A percentile compares a stretch with the other conserved stretches of the same genome.
These are phyloP conservation scores for Besnoitia besnoiti DNA, from an alignment of 169 alveolate genomes.

Conservation along the genomic window DNA sequence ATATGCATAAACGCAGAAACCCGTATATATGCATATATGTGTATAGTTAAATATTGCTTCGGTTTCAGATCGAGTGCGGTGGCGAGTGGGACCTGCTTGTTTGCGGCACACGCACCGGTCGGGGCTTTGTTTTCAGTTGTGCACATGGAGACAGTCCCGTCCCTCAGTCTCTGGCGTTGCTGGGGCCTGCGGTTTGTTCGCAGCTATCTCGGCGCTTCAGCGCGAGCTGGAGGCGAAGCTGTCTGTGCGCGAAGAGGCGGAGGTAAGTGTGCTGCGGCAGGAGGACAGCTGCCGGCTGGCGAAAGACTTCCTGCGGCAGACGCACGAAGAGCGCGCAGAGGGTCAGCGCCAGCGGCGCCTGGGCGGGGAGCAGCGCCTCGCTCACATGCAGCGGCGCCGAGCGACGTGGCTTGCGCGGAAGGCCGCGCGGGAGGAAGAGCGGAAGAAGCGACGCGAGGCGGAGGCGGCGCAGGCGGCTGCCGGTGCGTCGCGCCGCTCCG, in stretches of 20 bases:
- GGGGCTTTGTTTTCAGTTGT: too few relatives aligned
- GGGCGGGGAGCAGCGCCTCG: slow-evolving; percentile 45
- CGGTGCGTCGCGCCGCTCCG: not conserved
- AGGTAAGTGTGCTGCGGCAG: not conserved
- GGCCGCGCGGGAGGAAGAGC: slow-evolving; percentile 1
- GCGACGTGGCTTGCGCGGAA: not conserved
- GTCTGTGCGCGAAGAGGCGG: not conserved
- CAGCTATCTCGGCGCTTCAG: slow-evolving; percentile 10
- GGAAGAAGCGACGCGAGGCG: not conserved
- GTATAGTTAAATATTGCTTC: too few relatives aligned
- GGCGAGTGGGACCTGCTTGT: too few relatives aligned
- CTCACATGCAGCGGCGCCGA: not conserved
- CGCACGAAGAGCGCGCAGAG: slow-evolving; percentile 23
- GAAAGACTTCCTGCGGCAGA: not conserved
- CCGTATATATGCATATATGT: not conserved
- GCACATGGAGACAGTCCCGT: too few relatives aligned
- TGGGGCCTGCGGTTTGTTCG: not conserved
- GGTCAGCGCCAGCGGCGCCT: not conserved
- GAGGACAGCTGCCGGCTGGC: slow-evolving; percentile 15
- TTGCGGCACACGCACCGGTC: too few relatives aligned
- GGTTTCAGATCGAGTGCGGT: too few relatives aligned
- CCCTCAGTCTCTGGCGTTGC: not conserved
- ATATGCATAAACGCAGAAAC: too few relatives aligned
- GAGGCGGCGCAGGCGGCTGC: slow-evolving; percentile 20
- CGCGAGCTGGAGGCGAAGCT: not conserved